These are phyloP conservation scores for Aspergillus ochraceus DNA, from an alignment of 2,329 filamentous ascomycete genomes.

Conservation along the genomic window DNA sequence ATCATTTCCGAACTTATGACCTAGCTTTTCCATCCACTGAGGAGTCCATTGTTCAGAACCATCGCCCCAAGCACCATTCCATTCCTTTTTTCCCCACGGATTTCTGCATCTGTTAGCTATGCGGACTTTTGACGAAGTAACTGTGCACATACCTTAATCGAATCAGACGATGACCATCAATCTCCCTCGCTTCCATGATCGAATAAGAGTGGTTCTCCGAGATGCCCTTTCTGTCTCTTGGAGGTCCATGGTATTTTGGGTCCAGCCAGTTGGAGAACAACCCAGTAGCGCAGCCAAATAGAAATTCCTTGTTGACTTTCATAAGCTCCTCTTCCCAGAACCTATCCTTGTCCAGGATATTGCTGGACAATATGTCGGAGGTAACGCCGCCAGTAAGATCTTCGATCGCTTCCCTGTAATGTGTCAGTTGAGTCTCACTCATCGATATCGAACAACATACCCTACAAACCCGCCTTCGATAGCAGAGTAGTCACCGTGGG, in stretches of 20 bases:
- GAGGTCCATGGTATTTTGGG: constrained; percentile 33
- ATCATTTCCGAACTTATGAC: constrained; percentile 75
- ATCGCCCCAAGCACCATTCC: constrained; percentile 79
- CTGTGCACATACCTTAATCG: constrained; percentile 53
- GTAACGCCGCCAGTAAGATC: constrained; percentile 57
- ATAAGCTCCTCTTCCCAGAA: constrained; percentile 83
- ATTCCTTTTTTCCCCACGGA: constrained; percentile 79
- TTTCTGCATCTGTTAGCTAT: constrained; percentile 54
- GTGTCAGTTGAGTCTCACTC: neutral
- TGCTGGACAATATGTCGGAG: constrained; percentile 46
- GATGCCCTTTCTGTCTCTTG: constrained; percentile 45
- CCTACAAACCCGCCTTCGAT: constrained; percentile 74
- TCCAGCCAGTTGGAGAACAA: constrained; percentile 47
- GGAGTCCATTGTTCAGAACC: constrained; percentile 83
- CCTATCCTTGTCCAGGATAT: constrained; percentile 64
- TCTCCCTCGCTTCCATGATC: constrained; percentile 60
- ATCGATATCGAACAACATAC: constrained; percentile 29
- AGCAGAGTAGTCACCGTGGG: constrained; percentile 74
- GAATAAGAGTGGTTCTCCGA: constrained; percentile 56
- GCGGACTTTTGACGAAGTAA: neutral
- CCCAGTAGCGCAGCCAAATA: constrained; percentile 49
- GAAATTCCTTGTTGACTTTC: constrained; percentile 76
- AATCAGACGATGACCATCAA: constrained; percentile 63
- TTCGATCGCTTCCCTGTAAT: constrained; percentile 54
- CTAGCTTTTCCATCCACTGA: constrained; percentile 71